Evolutionary conservation across 306 rosid genomes (phyloP).

Genomic region (Echinosophora koreensis): DNA sequence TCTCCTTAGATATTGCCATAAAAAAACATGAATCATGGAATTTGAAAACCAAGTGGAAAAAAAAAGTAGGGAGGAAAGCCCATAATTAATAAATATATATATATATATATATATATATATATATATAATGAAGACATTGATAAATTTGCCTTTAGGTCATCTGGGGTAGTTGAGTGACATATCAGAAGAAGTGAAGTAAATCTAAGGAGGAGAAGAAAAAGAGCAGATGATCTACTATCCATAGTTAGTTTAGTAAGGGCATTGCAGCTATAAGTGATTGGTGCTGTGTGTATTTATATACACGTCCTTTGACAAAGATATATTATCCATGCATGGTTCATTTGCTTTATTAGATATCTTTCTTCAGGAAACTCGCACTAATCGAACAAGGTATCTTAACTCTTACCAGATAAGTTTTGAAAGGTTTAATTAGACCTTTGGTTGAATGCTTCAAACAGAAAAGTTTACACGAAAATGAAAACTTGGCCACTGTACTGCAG

Average conservation of each 20-base stretch:
- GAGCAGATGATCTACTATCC: conserved; percentile 17
- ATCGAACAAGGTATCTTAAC: background rate
- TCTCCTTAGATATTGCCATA: no score
- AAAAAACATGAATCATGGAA: background rate
- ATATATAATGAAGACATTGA: background rate
- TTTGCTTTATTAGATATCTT: background rate
- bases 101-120: no score
- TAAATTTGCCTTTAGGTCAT: conserved; percentile 9
- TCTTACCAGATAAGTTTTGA: background rate
- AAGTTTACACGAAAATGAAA: background rate
- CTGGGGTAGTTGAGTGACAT: conserved; percentile 36
- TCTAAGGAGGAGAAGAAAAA: conserved; percentile 28
- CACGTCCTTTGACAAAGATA: background rate
- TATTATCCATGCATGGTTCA: background rate
- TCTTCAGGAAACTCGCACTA: background rate
- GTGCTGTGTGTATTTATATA: background rate
- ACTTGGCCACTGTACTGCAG: background rate
- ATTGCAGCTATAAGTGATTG: background rate
- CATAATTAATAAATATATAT: no score
- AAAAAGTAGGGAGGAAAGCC: background rate
- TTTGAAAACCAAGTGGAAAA: background rate
- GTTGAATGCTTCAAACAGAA: conserved; percentile 19
- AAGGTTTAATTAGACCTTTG: background rate
- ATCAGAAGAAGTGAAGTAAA: conserved; percentile 35
- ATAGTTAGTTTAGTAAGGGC: background rate